phyloP scores from a whole-genome alignment of 495 filamentous ascomycete species.

The Aspergillus saccharolyticus region DNA sequence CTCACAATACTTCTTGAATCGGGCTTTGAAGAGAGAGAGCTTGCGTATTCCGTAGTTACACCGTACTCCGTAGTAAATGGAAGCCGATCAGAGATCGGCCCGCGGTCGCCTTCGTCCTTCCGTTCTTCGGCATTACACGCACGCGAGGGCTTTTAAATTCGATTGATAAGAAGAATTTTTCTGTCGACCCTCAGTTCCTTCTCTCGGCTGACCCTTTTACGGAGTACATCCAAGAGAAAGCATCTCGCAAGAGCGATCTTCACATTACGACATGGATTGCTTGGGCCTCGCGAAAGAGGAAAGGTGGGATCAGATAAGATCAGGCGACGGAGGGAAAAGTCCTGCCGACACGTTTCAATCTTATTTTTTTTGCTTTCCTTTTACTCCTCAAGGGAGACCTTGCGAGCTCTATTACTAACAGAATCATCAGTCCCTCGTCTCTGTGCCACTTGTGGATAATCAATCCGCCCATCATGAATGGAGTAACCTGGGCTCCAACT shows the following conservation, averaged over 20 bases:
- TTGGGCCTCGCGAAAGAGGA: constrained; percentile 10
- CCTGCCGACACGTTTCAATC: constrained; percentile 6
- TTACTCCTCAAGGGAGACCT: neutral
- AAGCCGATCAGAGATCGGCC: neutral
- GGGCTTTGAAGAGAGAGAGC: too few relatives aligned
- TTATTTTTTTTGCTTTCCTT: neutral
- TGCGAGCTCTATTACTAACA: neutral
- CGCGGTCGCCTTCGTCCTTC: neutral
- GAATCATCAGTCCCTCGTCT: neutral
- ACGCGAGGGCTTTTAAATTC: neutral
- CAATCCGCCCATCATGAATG: neutral
- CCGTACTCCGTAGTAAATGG: too few relatives aligned
- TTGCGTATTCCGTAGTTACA: neutral
- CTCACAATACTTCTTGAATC: neutral
- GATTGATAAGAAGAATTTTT: constrained; percentile 1
- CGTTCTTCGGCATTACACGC: constrained; percentile 4
- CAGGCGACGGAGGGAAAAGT: constrained; percentile 13
- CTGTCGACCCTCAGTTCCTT: neutral
- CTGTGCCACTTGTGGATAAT: neutral
- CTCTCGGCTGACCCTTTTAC: too few relatives aligned
- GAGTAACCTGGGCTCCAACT: neutral
- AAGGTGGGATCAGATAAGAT: constrained; percentile 27
- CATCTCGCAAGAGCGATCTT: neutral
- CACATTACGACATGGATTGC: constrained; percentile 9
- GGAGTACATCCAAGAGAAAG: too few relatives aligned